phyloP scores from a whole-genome alignment of 768 basidiomycete genomes.

The Kwoniella sp. region DNA sequence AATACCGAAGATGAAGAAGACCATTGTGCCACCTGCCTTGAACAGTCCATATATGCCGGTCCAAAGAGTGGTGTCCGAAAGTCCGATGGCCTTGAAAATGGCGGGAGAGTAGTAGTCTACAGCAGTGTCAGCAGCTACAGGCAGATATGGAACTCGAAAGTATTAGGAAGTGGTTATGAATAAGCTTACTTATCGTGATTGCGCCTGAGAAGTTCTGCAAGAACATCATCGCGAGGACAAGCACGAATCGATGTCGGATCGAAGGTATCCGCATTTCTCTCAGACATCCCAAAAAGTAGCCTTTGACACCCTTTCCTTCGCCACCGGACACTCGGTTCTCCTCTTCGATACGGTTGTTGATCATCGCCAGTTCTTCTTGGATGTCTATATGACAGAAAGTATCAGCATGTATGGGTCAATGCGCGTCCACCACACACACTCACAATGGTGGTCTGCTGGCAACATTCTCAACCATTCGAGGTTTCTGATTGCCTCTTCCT shows the following conservation, averaged over 20 bases:
- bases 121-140: neutral
- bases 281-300: conserved; percentile 31
- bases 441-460: conserved; percentile 41
- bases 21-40: conserved; percentile 46
- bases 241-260: conserved; percentile 38
- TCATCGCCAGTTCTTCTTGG: conserved; percentile 34
- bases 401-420: neutral
- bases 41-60: conserved; percentile 63
- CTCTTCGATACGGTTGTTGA: conserved; percentile 14
- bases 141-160: no score
- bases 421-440: neutral
- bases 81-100: conserved; percentile 61
- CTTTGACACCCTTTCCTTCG: conserved; percentile 28
- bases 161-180: no score
- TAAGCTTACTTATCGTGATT: conserved; percentile 54
- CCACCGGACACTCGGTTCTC: conserved; percentile 15
- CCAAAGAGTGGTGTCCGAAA: conserved; percentile 57
- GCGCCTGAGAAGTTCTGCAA: conserved; percentile 57
- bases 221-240: conserved; percentile 22
- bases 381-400: conserved; percentile 26
- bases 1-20: conserved; percentile 57
- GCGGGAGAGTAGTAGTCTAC: conserved; percentile 59
- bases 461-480: conserved; percentile 52
- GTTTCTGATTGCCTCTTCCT: conserved; percentile 50
- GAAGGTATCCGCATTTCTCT: conserved; percentile 24